Conservation (phyloP, 192 early-diverging fungal species). For the Gryganskiella cystojenkinii region DNA sequence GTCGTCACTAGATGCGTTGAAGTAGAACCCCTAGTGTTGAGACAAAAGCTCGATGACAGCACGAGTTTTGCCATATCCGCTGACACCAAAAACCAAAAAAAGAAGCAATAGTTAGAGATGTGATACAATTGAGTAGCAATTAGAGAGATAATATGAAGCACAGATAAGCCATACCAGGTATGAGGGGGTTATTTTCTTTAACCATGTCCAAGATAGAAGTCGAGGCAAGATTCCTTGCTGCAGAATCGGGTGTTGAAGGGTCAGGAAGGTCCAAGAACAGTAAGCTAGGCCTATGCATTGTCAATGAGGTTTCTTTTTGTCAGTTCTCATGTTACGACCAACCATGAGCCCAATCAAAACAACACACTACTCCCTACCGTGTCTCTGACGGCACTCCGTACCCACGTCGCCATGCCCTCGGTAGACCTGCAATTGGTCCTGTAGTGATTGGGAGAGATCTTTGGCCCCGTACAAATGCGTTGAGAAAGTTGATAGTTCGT, state of each 20-base stretch:
- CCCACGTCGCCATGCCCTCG: too few species aligned
- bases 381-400: too few species aligned
- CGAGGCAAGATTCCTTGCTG: conserved; percentile 1
- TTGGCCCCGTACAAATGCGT: background rate
- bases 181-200: background rate
- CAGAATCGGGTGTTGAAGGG: background rate
- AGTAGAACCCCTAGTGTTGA: conserved; percentile 28
- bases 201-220: background rate
- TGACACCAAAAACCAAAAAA: background rate
- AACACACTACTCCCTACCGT: too few species aligned
- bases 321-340: too few species aligned
- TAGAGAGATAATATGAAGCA: background rate
- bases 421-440: too few species aligned
- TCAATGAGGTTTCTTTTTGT: too few species aligned
- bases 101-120: background rate
- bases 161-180: background rate
- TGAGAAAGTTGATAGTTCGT: background rate
- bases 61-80: conserved; percentile 20
- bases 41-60: conserved; percentile 22
- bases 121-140: background rate
- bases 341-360: too few species aligned
- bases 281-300: background rate
- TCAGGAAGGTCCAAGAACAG: background rate
- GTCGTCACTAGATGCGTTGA: conserved; percentile 24
- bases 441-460: too few species aligned